Evolutionary conservation across 345 rosid species (phyloP), one percentile per base, ranked within the genome.

Genomic region (Psidium friedrichsthalianum): DNA sequence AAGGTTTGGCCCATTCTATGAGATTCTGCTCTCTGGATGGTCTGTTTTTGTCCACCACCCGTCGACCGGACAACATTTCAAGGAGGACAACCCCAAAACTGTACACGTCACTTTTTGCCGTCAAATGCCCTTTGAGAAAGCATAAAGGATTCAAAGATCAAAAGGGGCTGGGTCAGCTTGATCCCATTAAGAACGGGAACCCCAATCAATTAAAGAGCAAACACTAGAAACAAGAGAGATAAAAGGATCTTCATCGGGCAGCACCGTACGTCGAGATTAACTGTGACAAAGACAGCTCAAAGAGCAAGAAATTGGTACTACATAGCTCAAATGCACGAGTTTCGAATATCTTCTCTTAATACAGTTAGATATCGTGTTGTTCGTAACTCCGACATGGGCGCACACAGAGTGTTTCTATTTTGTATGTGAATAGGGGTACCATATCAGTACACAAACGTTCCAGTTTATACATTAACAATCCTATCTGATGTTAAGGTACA

Each of bases 11-110:
- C 99, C 98, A 96, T 59, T 94, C 96, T 24, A 97, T 97, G 16
- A 97, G 91, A 80, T 92, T 92, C 32, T 97, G 98, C 86, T 97
- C 97, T 85, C 95, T 90, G 1, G 93, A 86, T 44, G 99, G 98
- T 57, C 95, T 90, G 89, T 95, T 97, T 80, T 94, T 89, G 91
- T 97, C 99, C 42, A 94, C 56, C 27, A 96, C 98, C 84, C 93
- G 94, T 86, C 90, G 92, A 24, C 99, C 99, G 0, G 96, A 87
- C 87, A 97, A 87, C 96, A 97, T 92, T 89, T 97, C 99, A 20
- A 97, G 89, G 42, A 97, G 90, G 83, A 97, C 96, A n/a, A 97
- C 98, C 84, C 99, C 99, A 5, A 92, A 95, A 90, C 99, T 96
- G 85, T 94, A 97, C 51, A 97, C 94, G 32, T 96, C 99, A 59